Base-by-base conservation (phyloP, 23 red algal genomes). In the Agarophyton chilense region DNA sequence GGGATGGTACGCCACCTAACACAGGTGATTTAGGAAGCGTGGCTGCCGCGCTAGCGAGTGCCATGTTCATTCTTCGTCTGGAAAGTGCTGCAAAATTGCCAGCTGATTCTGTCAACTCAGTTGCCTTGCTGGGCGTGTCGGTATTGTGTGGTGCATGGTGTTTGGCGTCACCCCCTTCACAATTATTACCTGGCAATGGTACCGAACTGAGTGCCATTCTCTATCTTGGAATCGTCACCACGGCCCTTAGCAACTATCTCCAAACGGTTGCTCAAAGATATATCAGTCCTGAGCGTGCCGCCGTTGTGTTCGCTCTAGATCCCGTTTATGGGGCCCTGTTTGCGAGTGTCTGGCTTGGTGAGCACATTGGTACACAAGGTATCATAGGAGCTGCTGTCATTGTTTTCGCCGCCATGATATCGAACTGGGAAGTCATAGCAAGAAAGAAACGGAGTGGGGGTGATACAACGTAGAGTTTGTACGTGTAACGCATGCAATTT, bases 301-400 rank as follows among this genome's bases (percentile, higher is more conserved):
- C 96, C 32, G 77, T 98, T 32, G 54, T 98, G 18, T 98, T 92
- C 72, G 96, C 96, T 36, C 70, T 98, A 79, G 96, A 98, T 70
- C 96, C 96, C 0, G 88, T 98, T 53, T 98, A 95, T 65, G 96
- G 89, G 4, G 92, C 96, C 18, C 22, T 93, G 58, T 95, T 98
- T 93, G 85, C 92, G 5, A 72, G 60, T 28, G 49, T 81, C 1
- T 76, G 84, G 42, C 73, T 98, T 32, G 87, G 90, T 6, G 96
- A 98, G 56, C 38, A 22, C 35, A 67, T 98, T 36, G 83, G 89
- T 3, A 10, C 86, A 41, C 82, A 85, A 75, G 96, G 92, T 34
- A 29, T 86, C 18, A 22, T 88, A 22, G 96, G 96, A 34, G 92
- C 88, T 32, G 61, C 50, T 7, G 53, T 98, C 35, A 87, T 98